Base-by-base conservation (phyloP, 352 stramenopile genomes). In the Phytophthora tentaculata region DNA sequence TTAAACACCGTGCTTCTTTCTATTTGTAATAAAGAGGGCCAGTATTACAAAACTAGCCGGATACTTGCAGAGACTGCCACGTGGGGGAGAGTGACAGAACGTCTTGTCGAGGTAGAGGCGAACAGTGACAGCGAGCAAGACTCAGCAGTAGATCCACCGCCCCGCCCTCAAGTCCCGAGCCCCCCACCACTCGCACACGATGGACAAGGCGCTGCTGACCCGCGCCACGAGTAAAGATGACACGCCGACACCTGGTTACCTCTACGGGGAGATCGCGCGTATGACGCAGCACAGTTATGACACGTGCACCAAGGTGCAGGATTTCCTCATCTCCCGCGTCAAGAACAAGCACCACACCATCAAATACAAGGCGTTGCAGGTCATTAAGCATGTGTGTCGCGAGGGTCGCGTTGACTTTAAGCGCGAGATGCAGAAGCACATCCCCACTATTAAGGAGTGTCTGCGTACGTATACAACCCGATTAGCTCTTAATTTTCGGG, bases 321-420 rank as follows among this genome's bases (percentile, higher is more conserved):
- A 95, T 26, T 98, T 94, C 71, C 82, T 99, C 47, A 91, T 97
- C 49, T 84, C 80, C 35, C 90, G 95, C 60, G 85, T 98, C 52
- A 90, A 95, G 76, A 98, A 98, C 73, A 97, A 97, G 73, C 97
- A 99, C 77, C 88, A 95, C 72, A 98, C 97, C 67, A 82, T 98
- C 70, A 98, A 98, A 78, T 94, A 83, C 71, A 99, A 99, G 80
- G 91, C 87, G 52, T 83, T 98, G 28, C 85, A 97, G 65, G 91
- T 98, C 32, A 97, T 97, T 73, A 98, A 98, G 74, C 89, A 97
- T 69, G 88, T 97, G 43, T 97, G 91, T 57, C 86, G 90, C 49
- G 88, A 95, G 43, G 92, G 91, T 48, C 83, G 91, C 69, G 77
- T 91, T 8, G 91, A 97, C 56, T 98, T 98, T 61, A 96, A 96